phyloP scores from a whole-genome alignment of 2,329 filamentous ascomycete species.

The Cladosporium sp. region DNA sequence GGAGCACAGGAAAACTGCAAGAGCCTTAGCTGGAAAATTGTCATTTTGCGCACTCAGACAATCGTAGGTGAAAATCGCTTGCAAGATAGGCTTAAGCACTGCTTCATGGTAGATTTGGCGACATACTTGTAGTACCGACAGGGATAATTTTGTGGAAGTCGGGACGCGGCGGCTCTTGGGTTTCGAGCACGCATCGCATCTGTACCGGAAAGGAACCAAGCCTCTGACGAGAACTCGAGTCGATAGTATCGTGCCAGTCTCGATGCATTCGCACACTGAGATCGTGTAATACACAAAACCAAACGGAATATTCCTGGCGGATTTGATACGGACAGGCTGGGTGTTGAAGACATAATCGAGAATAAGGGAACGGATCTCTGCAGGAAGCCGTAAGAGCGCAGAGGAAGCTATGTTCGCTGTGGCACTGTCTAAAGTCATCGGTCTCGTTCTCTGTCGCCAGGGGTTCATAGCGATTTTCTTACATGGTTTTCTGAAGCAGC shows the following conservation, averaged over 20 bases:
- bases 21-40: too few species aligned
- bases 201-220: too few species aligned
- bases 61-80: neutral
- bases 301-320: too few species aligned
- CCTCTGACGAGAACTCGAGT: too few species aligned
- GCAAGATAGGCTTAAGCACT: neutral
- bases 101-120: neutral
- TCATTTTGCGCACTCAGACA: too few species aligned
- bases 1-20: too few species aligned
- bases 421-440: neutral
- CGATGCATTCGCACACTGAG: too few species aligned
- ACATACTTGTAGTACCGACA: neutral
- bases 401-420: neutral
- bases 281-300: too few species aligned
- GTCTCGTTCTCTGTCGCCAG: neutral
- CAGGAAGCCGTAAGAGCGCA: neutral
- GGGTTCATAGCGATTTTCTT: neutral
- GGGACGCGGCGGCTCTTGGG: too few species aligned
- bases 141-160: neutral
- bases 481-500: neutral
- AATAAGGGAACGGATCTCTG: neutral
- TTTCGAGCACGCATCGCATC: too few species aligned
- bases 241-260: too few species aligned
- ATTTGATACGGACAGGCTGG: too few species aligned
- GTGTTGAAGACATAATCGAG: neutral